These are phyloP conservation scores for Actinomucor elegans DNA, from an alignment of 371 early-diverging fungal genomes.

Conservation along the genomic window DNA sequence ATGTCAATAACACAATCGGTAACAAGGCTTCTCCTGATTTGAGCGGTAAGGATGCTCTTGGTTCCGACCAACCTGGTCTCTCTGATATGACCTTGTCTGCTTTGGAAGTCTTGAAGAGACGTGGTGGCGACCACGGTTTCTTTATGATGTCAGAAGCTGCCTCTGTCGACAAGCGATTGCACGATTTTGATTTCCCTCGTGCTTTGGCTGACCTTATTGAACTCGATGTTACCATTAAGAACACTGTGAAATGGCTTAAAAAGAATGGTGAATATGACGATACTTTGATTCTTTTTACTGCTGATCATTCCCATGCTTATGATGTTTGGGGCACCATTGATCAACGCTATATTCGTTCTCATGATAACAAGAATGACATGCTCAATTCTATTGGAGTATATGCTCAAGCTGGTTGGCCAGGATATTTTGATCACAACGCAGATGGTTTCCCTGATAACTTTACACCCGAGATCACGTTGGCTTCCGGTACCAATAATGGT, in stretches of 20 bases:
- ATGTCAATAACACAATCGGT: slow-evolving; percentile 52
- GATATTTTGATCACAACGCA: slow-evolving; percentile 59
- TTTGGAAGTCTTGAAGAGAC: slow-evolving; percentile 58
- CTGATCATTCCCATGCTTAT: slow-evolving; percentile 73
- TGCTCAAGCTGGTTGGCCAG: slow-evolving; percentile 67
- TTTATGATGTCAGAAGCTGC: slow-evolving; percentile 81
- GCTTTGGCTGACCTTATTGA: slow-evolving; percentile 72
- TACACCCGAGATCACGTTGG: slow-evolving; percentile 59
- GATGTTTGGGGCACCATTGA: slow-evolving; percentile 77
- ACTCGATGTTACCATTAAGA: slow-evolving; percentile 67
- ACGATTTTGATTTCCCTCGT: slow-evolving; percentile 71
- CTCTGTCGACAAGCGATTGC: slow-evolving; percentile 72
- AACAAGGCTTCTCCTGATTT: slow-evolving; percentile 51
- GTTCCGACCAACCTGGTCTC: slow-evolving; percentile 67
- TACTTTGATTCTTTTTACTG: slow-evolving; percentile 71
- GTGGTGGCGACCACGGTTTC: slow-evolving; percentile 68
- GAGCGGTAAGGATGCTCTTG: slow-evolving; percentile 49
- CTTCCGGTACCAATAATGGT: slow-evolving; percentile 62
- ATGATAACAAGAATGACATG: slow-evolving; percentile 38
- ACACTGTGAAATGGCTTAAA: slow-evolving; percentile 60
- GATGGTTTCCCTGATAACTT: slow-evolving; percentile 79
- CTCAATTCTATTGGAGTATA: slow-evolving; percentile 65
- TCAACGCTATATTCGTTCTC: slow-evolving; percentile 20
- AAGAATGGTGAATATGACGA: slow-evolving; percentile 54
- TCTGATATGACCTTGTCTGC: slow-evolving; percentile 71